These are phyloP conservation scores for Malania oleifera DNA, from an alignment of 164 flowering plant species.

Conservation along the genomic window DNA sequence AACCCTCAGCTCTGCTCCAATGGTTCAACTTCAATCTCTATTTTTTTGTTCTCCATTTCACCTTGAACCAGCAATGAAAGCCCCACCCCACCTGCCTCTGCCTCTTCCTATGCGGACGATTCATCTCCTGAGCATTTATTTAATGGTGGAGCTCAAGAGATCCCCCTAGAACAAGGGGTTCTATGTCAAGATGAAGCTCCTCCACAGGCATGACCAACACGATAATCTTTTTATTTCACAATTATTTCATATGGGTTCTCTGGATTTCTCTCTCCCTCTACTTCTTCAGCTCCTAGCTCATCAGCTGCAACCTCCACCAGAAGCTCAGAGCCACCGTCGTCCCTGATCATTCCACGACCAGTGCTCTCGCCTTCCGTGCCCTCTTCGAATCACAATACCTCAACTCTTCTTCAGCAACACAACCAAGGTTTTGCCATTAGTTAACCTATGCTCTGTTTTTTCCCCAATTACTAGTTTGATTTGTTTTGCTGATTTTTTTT, in stretches of 20 bases:
- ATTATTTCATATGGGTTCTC: slow-evolving; percentile 57
- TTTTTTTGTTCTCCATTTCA: slow-evolving; percentile 37
- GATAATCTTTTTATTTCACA: slow-evolving; percentile 26
- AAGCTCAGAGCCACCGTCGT: slow-evolving; percentile 23
- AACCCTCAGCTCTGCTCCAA: slow-evolving; percentile 12
- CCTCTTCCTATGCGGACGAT: not conserved
- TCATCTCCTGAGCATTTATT: not conserved
- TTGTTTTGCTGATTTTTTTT: not conserved
- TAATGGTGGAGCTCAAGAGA: slow-evolving; percentile 23
- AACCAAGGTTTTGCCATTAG: not conserved
- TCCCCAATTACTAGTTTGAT: not conserved
- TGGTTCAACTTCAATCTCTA: slow-evolving; percentile 6
- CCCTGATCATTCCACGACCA: slow-evolving; percentile 21
- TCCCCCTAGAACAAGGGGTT: slow-evolving; percentile 13
- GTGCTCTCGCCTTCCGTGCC: slow-evolving; percentile 44
- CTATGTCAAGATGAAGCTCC: slow-evolving; percentile 24
- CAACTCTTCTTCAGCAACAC: not conserved
- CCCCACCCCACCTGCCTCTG: slow-evolving; percentile 34
- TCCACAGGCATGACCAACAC: slow-evolving; percentile 20
- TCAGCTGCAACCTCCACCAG: slow-evolving; percentile 25
- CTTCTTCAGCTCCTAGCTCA: slow-evolving; percentile 53
- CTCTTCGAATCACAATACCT: slow-evolving; percentile 37
- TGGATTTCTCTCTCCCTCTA: slow-evolving; percentile 62
- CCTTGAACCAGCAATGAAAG: slow-evolving; percentile 37
- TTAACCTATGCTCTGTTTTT: not conserved